Percentiles rank a stretch among this genome's conserved stretches.
Evolutionary conservation across 73 alveolate species (phyloP).

Genomic region (Symbiodinium natans): DNA sequence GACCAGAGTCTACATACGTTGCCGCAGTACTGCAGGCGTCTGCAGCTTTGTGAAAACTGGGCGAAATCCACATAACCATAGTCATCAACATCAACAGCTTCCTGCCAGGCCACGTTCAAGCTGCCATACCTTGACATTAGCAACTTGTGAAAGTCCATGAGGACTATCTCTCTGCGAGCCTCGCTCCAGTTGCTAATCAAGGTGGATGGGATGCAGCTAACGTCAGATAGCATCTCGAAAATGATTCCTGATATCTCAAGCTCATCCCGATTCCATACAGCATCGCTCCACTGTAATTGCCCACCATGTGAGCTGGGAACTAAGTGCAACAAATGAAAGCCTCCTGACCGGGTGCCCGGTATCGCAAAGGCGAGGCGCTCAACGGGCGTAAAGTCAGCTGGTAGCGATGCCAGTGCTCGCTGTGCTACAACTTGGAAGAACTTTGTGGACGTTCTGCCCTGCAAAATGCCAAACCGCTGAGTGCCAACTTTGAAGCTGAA

Average conservation of each 20-base stretch:
- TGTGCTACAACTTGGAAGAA: background rate
- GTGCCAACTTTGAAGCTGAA: slow-evolving; percentile 22
- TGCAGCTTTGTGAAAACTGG: slow-evolving; percentile 56
- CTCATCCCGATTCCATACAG: slow-evolving; percentile 57
- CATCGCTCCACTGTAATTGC: slow-evolving; percentile 27
- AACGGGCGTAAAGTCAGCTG: slow-evolving; percentile 50
- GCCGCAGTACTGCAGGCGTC: slow-evolving; percentile 17
- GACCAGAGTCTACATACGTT: slow-evolving; percentile 62
- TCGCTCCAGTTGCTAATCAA: slow-evolving; percentile 33
- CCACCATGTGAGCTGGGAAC: slow-evolving; percentile 20
- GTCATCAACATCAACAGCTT: background rate
- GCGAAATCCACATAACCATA: slow-evolving; percentile 43
- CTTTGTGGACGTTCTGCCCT: slow-evolving; percentile 26
- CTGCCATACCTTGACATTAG: slow-evolving; percentile 26
- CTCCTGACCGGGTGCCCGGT: slow-evolving; percentile 13
- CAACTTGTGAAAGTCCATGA: slow-evolving; percentile 41
- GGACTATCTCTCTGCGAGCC: slow-evolving; percentile 46
- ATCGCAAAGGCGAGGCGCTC: slow-evolving; percentile 17
- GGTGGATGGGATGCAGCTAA: slow-evolving; percentile 30
- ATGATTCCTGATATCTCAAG: slow-evolving; percentile 27
- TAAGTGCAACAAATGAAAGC: slow-evolving; percentile 34
- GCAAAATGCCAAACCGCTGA: slow-evolving; percentile 32
- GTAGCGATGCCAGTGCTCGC: background rate
- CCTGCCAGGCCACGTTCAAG: slow-evolving; percentile 49
- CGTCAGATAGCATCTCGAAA: background rate